Conservation (phyloP, 116 monocot species). For the Iris pallida region DNA sequence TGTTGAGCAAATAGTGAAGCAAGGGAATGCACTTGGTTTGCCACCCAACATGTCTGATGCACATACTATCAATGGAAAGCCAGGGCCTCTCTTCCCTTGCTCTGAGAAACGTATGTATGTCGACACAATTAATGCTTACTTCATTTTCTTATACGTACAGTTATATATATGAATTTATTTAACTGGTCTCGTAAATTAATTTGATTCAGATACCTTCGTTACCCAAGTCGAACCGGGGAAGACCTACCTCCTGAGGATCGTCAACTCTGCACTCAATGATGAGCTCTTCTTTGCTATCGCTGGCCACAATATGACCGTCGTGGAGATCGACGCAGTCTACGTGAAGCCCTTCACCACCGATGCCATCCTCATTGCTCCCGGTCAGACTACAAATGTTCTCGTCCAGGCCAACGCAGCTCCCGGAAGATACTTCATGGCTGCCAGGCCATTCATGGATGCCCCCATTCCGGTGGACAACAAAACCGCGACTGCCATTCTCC, state of each 20-base stretch:
- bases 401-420: constrained; percentile 28
- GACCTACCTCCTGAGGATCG: constrained; percentile 55
- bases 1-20: constrained; percentile 25
- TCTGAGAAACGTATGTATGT: constrained; percentile 34
- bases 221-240: constrained; percentile 50
- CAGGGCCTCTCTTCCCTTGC: constrained; percentile 57
- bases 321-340: constrained; percentile 60
- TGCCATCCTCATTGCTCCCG: constrained; percentile 41
- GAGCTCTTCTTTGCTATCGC: constrained; percentile 69
- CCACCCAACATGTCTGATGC: constrained; percentile 67
- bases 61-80: constrained; percentile 76
- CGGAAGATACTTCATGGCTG: constrained; percentile 47
- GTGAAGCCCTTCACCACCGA: constrained; percentile 54
- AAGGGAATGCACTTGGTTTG: constrained; percentile 46
- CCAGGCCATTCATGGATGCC: constrained; percentile 36
- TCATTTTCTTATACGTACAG: constrained; percentile 22
- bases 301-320: constrained; percentile 62
- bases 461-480: constrained; percentile 52
- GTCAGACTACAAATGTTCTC: constrained; percentile 61
- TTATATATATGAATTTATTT: too few relatives aligned
- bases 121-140: background rate
- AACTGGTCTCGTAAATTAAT: too few relatives aligned
- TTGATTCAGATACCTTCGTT: constrained; percentile 58
- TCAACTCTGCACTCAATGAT: constrained; percentile 65
- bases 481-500: constrained; percentile 56